phyloP scores from a whole-genome alignment of 2,329 filamentous ascomycete species.

The Cladosporium sp. region DNA sequence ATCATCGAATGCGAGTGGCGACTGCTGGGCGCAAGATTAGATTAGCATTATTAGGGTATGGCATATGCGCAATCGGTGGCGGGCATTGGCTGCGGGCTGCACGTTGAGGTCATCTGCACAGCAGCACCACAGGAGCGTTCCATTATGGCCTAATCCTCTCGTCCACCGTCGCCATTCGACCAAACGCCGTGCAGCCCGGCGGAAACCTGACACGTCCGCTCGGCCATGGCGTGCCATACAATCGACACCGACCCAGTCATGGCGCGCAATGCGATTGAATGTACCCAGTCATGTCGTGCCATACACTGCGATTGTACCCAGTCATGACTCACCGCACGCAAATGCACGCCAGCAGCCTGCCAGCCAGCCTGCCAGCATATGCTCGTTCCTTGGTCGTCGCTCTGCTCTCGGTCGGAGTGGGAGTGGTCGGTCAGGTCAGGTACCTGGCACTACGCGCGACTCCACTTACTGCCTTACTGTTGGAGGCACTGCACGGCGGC shows the following conservation, averaged over 20 bases:
- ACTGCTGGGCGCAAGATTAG: not conserved
- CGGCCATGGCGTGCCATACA: not conserved
- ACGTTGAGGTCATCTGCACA: constrained; percentile 14
- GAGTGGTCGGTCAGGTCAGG: not conserved
- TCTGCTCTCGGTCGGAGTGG: not conserved
- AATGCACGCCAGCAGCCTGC: not conserved
- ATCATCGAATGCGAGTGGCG: constrained; percentile 16
- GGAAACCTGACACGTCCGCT: constrained; percentile 13
- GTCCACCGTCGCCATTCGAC: not conserved
- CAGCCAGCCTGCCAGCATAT: constrained; percentile 1
- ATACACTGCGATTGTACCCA: not conserved
- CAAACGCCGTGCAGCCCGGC: not conserved
- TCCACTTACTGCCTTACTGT: not conserved
- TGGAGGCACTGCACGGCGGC: not conserved
- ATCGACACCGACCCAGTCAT: not conserved
- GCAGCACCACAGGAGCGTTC: not conserved
- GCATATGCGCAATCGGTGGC: not conserved
- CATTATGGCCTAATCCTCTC: not conserved
- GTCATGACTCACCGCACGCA: not conserved
- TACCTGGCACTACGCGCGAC: not conserved
- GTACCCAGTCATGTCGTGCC: not conserved
- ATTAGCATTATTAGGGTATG: not conserved
- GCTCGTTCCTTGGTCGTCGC: not conserved
- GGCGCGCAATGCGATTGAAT: not conserved
- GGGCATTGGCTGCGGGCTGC: constrained; percentile 12